Evolutionary conservation across 208 protist species (phyloP).

Genomic region (Acanthamoeba lugdunensis): DNA sequence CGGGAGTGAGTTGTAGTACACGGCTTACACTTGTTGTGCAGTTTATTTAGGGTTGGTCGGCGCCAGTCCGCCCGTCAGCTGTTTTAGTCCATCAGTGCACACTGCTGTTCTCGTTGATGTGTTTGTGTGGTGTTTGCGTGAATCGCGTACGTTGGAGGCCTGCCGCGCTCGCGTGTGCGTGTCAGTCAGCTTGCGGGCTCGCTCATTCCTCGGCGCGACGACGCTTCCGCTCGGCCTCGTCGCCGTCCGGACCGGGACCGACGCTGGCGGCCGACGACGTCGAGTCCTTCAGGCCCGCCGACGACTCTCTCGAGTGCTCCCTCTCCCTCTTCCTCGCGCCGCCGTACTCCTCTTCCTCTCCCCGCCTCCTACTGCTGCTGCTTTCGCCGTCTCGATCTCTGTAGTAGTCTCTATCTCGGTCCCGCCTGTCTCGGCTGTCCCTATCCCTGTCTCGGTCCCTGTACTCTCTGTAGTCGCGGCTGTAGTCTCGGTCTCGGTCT

Average conservation of each 20-base stretch:
- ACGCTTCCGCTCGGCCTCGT: not conserved
- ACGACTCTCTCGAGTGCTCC: not conserved
- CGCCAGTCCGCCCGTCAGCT: no score
- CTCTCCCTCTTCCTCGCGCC: constrained; percentile 2
- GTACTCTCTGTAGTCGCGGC: not conserved
- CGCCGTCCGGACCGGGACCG: not conserved
- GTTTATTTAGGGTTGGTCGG: no score
- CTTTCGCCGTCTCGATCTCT: constrained; percentile 6
- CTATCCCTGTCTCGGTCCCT: not conserved
- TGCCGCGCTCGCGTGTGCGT: no score
- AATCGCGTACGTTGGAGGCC: no score
- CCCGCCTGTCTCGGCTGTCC: not conserved
- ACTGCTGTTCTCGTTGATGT: no score
- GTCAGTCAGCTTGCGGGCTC: not conserved
- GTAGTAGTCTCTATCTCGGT: constrained; percentile 18
- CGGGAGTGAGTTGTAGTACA: no score
- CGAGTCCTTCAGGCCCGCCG: not conserved
- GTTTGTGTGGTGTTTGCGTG: no score
- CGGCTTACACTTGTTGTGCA: no score
- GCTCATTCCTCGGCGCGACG: not conserved
- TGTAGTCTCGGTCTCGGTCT: not conserved
- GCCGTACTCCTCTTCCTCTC: not conserved
- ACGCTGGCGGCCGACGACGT: not conserved
- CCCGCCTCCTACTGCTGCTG: not conserved
- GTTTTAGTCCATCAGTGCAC: no score